Evolutionary conservation across 805 yeast genomes (phyloP), one percentile per base, ranked within the genome.

Genomic region (Candida germanica): DNA sequence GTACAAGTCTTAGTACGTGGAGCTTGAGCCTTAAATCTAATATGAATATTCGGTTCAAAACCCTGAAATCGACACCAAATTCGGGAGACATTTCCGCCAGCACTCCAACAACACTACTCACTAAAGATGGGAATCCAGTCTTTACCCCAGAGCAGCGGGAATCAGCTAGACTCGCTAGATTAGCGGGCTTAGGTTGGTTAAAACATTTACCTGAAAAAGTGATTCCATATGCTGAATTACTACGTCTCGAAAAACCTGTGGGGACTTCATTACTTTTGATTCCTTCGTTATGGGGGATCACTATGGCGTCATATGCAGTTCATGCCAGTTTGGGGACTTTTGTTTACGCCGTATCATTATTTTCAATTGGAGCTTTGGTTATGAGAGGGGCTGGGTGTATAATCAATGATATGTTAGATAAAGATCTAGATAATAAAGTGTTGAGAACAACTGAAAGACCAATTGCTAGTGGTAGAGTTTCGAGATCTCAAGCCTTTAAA

Each of bases 381-480:
- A 93, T 94, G 95, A 75, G 99, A 58, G 96, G 98, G 18, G 97
- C 96, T 1, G 99, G 98, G 0, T 93, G 99, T 58, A 89, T 96
- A 0, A 81, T 93, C 37, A 93, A 93, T 56, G 99, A 93, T 59
- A 68, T 91, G 29, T 68, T 82, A 55, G 99, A 93, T 56, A 68
- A 87, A 35, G 71, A 91, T 41, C 67, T 89, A 32, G 99, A 93
- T 53, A 71, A 74, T 44, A 75, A 87, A 58, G 98, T 93, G 3
- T 83, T 83, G 6, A 74, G 99, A 46, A 91, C 98, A 3, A 75
- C 80, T 33, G 87, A 81, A 52, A 70, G 99, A 51, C 99, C 99
- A n/a, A 72, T 93, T 32, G 89, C 99, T 0, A 77, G 95, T 23
- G 91, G 95, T 0, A 69, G 89, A 44, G 88, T 93, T 13, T 53